Percentiles rank a stretch among this genome's conserved stretches.
Conservation (phyloP, 257 asterid species). For the Fraxinus quadrangulata region DNA sequence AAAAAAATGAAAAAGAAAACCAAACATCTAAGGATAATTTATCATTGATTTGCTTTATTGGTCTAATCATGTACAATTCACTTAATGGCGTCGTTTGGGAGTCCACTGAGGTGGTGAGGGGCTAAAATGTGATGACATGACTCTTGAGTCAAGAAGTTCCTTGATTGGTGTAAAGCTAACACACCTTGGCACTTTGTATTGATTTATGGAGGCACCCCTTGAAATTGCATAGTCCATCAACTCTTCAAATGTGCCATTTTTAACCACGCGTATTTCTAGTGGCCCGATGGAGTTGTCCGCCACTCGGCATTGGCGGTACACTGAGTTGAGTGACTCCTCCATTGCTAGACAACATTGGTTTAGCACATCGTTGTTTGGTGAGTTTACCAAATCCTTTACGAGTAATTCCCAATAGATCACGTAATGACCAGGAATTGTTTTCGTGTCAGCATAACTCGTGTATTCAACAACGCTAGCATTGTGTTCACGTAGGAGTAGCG, state of each 20-base stretch:
- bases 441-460: conserved; percentile 88
- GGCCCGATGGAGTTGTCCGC: conserved; percentile 90
- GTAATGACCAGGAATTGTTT: conserved; percentile 89
- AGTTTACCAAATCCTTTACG: conserved; percentile 50
- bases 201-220: conserved; percentile 93
- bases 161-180: conserved; percentile 81
- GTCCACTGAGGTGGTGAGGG: conserved; percentile 88
- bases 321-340: conserved; percentile 94
- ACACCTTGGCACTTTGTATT: conserved; percentile 92
- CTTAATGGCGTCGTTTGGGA: conserved; percentile 62
- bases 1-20: not conserved
- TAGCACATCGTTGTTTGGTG: conserved; percentile 48
- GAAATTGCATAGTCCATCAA: conserved; percentile 96
- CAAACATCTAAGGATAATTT: conserved; percentile 36
- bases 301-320: conserved; percentile 88
- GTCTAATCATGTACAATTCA: conserved; percentile 1
- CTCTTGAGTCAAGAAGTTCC: conserved; percentile 90
- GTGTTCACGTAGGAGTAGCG: conserved; percentile 41
- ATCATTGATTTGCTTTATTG: conserved; percentile 34
- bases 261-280: conserved; percentile 84
- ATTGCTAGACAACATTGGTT: conserved; percentile 71
- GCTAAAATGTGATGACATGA: conserved; percentile 78
- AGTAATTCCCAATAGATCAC: conserved; percentile 89
- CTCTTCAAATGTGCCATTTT: conserved; percentile 88
- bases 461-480: conserved; percentile 85